A percentile compares a stretch with the other conserved stretches of the same genome.
These are phyloP conservation scores for Suhomyces panamericanus DNA, from an alignment of 1,139 yeast species.

Conservation along the genomic window DNA sequence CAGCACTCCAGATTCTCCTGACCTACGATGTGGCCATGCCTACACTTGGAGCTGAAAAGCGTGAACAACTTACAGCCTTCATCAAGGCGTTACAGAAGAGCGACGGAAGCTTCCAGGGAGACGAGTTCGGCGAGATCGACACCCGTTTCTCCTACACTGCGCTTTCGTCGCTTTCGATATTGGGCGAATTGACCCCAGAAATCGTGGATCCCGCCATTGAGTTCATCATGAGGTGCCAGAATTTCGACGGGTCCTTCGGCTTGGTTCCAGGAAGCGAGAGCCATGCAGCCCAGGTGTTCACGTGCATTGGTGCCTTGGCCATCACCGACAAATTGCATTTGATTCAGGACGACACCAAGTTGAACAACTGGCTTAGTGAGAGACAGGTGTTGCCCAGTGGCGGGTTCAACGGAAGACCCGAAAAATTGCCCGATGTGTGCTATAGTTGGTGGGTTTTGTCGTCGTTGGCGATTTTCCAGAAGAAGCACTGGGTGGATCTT, in stretches of 20 bases:
- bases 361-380: slow-evolving; percentile 84
- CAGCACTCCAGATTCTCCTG: slow-evolving; percentile 78
- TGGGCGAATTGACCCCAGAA: slow-evolving; percentile 61
- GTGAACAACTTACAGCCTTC: slow-evolving; percentile 32
- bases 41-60: slow-evolving; percentile 23
- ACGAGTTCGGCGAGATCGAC: slow-evolving; percentile 87
- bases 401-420: slow-evolving; percentile 95
- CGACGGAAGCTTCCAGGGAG: slow-evolving; percentile 89
- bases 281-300: slow-evolving; percentile 91
- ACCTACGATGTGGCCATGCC: slow-evolving; percentile 60
- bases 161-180: slow-evolving; percentile 65
- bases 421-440: slow-evolving; percentile 93
- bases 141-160: slow-evolving; percentile 88
- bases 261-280: slow-evolving; percentile 92
- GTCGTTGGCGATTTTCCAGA: slow-evolving; percentile 65
- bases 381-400: slow-evolving; percentile 82
- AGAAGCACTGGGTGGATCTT: slow-evolving; percentile 72
- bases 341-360: slow-evolving; percentile 52
- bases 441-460: slow-evolving; percentile 98
- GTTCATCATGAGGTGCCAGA: slow-evolving; percentile 69
- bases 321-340: slow-evolving; percentile 60
- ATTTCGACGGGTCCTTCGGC: slow-evolving; percentile 97
- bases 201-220: slow-evolving; percentile 64
- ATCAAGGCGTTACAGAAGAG: slow-evolving; percentile 59
- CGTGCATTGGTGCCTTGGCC: slow-evolving; percentile 79